Percentiles rank a stretch among this genome's conserved stretches.
phyloP scores from a whole-genome alignment of 257 asterid genomes.

The Gentiana dahurica region DNA sequence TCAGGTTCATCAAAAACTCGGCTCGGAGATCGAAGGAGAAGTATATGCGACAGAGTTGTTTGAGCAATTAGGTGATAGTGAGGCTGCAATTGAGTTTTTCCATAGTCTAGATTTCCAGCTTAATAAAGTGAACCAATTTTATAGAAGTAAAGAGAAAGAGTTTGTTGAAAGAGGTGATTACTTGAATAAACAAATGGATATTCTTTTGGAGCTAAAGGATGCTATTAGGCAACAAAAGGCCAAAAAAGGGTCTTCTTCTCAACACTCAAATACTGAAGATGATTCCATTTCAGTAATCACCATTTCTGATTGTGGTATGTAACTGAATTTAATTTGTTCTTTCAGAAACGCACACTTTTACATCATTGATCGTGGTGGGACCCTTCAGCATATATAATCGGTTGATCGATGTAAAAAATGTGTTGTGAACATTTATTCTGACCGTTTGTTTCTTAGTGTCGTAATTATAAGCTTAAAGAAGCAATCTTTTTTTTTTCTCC shows the following conservation, averaged over 20 bases:
- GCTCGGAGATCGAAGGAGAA: constrained; percentile 38
- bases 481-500: too few relatives aligned
- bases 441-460: too few relatives aligned
- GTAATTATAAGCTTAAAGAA: too few relatives aligned
- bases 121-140: constrained; percentile 84
- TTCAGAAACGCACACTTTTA: too few relatives aligned
- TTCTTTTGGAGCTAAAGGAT: constrained; percentile 57
- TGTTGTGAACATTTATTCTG: too few relatives aligned
- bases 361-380: too few relatives aligned
- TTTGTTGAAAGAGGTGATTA: constrained; percentile 68
- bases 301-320: constrained; percentile 57
- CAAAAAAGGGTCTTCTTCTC: constrained; percentile 26
- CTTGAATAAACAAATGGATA: constrained; percentile 70
- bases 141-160: constrained; percentile 62
- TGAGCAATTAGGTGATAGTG: constrained; percentile 58
- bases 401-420: too few relatives aligned
- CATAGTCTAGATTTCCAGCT: constrained; percentile 66
- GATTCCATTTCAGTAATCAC: constrained; percentile 52
- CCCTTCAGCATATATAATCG: too few relatives aligned
- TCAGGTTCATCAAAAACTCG: constrained; percentile 64
- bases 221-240: constrained; percentile 26
- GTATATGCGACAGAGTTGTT: constrained; percentile 69
- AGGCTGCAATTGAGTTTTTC: constrained; percentile 63
- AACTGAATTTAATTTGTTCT: too few relatives aligned
- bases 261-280: constrained; percentile 40